These are phyloP conservation scores for Pyrenophora seminiperda DNA, from an alignment of 2,329 filamentous ascomycete species.

Conservation along the genomic window DNA sequence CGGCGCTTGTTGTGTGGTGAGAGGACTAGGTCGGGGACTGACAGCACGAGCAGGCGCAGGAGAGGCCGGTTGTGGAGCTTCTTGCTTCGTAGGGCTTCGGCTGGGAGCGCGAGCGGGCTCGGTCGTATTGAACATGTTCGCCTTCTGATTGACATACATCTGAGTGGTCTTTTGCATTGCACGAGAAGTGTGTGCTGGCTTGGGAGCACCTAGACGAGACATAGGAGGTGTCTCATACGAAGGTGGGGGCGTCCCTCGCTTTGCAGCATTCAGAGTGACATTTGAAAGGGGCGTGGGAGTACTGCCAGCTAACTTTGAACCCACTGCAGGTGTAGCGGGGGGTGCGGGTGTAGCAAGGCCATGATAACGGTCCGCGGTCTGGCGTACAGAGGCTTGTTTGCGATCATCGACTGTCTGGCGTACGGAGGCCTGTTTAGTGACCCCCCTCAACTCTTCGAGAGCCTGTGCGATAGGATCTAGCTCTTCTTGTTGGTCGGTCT, in stretches of 20 bases:
- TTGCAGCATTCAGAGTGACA: constrained; percentile 58
- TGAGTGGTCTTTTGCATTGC: constrained; percentile 96
- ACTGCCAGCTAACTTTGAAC: constrained; percentile 48
- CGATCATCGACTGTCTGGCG: constrained; percentile 78
- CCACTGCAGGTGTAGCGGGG: constrained; percentile 46
- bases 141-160: constrained; percentile 81
- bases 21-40: constrained; percentile 63
- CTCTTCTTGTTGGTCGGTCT: constrained; percentile 60
- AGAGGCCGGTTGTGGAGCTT: constrained; percentile 59
- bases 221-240: constrained; percentile 76
- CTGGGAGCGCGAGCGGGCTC: constrained; percentile 62
- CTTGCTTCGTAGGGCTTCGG: constrained; percentile 55
- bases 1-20: constrained; percentile 31
- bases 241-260: constrained; percentile 80
- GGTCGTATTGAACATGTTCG: constrained; percentile 70
- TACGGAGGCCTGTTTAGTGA: constrained; percentile 76
- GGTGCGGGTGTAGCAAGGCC: constrained; percentile 83
- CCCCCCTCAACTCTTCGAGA: constrained; percentile 87
- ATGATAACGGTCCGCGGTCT: constrained; percentile 94
- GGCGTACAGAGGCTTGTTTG: constrained; percentile 79
- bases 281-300: constrained; percentile 54
- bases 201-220: constrained; percentile 82
- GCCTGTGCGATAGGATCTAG: constrained; percentile 89
- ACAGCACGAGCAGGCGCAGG: constrained; percentile 67
- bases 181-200: constrained; percentile 87